Conservation (phyloP, 495 filamentous ascomycete species). For the Ascodesmis nigricans region DNA sequence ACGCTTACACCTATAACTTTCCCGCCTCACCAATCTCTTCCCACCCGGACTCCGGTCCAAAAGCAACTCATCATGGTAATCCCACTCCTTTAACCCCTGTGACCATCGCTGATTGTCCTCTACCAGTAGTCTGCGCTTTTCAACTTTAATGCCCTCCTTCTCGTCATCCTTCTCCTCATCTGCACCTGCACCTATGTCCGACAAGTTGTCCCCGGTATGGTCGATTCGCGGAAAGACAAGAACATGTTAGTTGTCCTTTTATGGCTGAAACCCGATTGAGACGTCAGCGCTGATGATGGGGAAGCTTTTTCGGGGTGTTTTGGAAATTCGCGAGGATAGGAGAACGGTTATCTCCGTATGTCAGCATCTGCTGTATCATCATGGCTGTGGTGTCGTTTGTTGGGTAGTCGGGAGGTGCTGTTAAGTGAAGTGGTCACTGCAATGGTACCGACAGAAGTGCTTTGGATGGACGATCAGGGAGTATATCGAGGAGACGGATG, state of each 20-base stretch:
- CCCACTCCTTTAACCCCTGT: too few relatives aligned
- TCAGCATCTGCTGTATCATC: constrained; percentile 76
- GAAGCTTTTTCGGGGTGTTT: constrained; percentile 65
- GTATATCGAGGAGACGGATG: too few relatives aligned
- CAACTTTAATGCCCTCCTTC: constrained; percentile 86
- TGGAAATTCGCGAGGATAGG: constrained; percentile 94
- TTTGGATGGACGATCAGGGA: too few relatives aligned
- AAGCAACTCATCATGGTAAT: too few relatives aligned
- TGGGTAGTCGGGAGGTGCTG: too few relatives aligned
- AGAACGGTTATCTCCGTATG: constrained; percentile 84
- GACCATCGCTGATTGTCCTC: not conserved
- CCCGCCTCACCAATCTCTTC: too few relatives aligned
- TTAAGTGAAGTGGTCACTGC: too few relatives aligned
- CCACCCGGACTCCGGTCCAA: too few relatives aligned
- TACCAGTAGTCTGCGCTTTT: constrained; percentile 64
- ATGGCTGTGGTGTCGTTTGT: too few relatives aligned
- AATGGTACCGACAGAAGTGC: too few relatives aligned
- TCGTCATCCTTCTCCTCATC: constrained; percentile 83
- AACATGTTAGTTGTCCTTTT: constrained; percentile 10
- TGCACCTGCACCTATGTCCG: constrained; percentile 90
- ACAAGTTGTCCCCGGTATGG: constrained; percentile 68
- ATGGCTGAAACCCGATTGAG: constrained; percentile 23
- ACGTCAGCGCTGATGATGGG: constrained; percentile 1
- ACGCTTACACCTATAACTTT: too few relatives aligned
- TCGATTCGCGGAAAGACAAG: constrained; percentile 70